phyloP scores from a whole-genome alignment of 2,329 filamentous ascomycete species.

The Venturia effusa region DNA sequence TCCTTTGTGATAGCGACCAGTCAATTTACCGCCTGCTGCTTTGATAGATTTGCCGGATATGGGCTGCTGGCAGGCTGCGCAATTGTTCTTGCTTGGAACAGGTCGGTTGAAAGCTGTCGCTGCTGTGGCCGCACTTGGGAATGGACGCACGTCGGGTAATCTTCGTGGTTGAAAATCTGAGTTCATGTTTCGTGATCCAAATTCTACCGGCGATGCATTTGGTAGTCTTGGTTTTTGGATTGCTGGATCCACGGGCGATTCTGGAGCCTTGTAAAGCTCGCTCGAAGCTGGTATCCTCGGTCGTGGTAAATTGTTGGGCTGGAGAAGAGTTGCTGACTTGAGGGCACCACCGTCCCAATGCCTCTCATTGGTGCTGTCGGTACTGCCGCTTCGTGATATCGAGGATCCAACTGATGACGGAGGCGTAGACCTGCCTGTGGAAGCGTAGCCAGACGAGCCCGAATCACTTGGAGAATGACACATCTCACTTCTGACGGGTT shows the following conservation, averaged over 20 bases:
- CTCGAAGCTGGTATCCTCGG: not conserved
- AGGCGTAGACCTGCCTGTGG: conserved; percentile 26
- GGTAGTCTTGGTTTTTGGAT: conserved; percentile 18
- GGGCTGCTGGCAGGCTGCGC: conserved; percentile 66
- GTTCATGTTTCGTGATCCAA: not conserved
- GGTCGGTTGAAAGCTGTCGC: conserved; percentile 3
- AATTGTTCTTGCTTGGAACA: conserved; percentile 27
- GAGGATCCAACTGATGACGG: conserved; percentile 24
- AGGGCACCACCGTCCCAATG: not conserved
- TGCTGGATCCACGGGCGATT: conserved; percentile 30
- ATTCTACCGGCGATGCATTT: not conserved
- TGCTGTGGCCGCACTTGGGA: not conserved
- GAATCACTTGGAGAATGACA: conserved; percentile 30
- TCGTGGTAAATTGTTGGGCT: not conserved
- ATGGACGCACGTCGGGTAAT: not conserved
- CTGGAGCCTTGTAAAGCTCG: conserved; percentile 10
- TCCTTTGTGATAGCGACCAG: conserved; percentile 85
- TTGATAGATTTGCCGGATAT: conserved; percentile 91
- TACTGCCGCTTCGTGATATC: conserved; percentile 18
- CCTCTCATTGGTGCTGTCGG: conserved; percentile 12
- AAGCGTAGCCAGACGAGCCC: conserved; percentile 26
- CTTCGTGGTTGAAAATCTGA: not conserved
- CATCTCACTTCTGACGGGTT: not conserved
- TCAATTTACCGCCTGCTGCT: conserved; percentile 82
- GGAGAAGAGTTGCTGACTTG: not conserved